A percentile compares a stretch with the other conserved stretches of the same genome.
Evolutionary conservation across 1,139 yeast genomes (phyloP).

Genomic region (Yamadazyma sp.): DNA sequence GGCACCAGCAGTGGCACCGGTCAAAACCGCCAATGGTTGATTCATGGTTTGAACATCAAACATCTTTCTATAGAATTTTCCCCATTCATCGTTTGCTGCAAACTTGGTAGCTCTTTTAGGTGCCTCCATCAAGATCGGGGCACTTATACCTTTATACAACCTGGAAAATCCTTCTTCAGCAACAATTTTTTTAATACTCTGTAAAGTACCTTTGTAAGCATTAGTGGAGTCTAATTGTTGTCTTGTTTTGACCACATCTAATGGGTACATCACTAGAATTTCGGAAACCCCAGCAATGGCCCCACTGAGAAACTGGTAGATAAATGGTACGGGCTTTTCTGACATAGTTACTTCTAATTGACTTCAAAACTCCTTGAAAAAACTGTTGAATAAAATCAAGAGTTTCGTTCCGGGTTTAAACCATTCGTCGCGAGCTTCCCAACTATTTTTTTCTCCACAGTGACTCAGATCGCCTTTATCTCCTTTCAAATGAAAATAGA

Average conservation of each 20-base stretch:
- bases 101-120: conserved; percentile 97
- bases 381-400: not conserved
- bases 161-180: conserved; percentile 81
- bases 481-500: too few relatives aligned
- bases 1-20: conserved; percentile 99
- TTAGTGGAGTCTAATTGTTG: conserved; percentile 80
- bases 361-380: not conserved
- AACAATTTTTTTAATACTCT: conserved; percentile 79
- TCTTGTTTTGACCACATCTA: conserved; percentile 97
- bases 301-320: conserved; percentile 89
- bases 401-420: not conserved
- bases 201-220: conserved; percentile 78
- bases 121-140: conserved; percentile 99
- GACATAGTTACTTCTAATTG: conserved; percentile 21
- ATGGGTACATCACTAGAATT: conserved; percentile 95
- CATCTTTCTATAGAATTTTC: conserved; percentile 69
- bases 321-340: conserved; percentile 63
- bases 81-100: conserved; percentile 98
- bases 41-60: conserved; percentile 74
- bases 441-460: conserved; percentile 7
- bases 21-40: conserved; percentile 81
- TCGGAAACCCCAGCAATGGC: conserved; percentile 98
- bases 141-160: conserved; percentile 88
- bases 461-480: conserved; percentile 8
- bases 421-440: not conserved